Base-by-base conservation (phyloP, 495 filamentous ascomycete species). In the Opeltia flavorubescens region DNA sequence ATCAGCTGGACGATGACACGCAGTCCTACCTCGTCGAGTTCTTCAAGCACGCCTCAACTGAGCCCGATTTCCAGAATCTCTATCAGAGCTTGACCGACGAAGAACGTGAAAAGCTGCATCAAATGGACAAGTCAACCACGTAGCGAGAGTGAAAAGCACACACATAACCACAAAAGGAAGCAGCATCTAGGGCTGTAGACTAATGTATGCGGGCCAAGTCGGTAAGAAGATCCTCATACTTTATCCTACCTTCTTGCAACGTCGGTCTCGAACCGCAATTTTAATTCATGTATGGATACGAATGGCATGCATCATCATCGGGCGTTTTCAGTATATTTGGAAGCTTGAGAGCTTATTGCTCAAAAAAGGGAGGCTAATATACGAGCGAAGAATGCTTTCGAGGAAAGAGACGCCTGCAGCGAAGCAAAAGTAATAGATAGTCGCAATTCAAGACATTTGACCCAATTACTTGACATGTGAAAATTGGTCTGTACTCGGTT, bases 1-100 rank as follows among this genome's bases (percentile, higher is more conserved):
- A 84, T 30, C 74, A 81, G 55, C 70, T 77, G n/a, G 89, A 98
- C 56, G 89, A 95, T 57, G 86, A 94, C 60, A 96, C 89, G 11
- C 84, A 94, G 61, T 75, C 69, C 6, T 94, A 84, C 57, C 68
- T 98, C 28, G 64, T 71, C 1, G 76, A 84, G 7, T 98, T 94
- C 61, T 95, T 98, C 69, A 71, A 80, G 11, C 65, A 74, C 33
- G 75, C 80, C 8, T 78, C 77, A 3, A 79, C 82, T 35, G 74
- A 85, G 51, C 74, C 78, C 3, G 79, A 70, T 15, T 95, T 95
- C 62, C 74, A 76, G 54, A 76, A 81, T 28, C 69, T 89, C 53
- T 94, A 80, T 60, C 69, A 65, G 15, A 66, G 74, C 9, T 58
- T 95, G 57, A 84, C 70, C 3, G 71, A 76, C 5, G 74, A 79